Evolutionary conservation across 2,329 filamentous ascomycete genomes (phyloP), one percentile per base, ranked within the genome.

Genomic region (Fusarium sp.): DNA sequence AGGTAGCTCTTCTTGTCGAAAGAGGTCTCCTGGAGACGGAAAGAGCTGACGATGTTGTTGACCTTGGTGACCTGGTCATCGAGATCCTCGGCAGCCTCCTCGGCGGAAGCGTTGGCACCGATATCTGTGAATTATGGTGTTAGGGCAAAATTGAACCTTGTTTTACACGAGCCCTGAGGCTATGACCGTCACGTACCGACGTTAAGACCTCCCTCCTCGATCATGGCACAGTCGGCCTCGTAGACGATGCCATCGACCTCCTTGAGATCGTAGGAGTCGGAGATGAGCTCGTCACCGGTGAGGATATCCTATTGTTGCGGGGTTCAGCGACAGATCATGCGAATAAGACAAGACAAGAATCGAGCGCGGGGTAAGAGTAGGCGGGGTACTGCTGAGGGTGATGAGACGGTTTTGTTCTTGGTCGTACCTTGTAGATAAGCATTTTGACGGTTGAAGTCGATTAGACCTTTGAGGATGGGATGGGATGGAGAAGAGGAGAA

Each of bases 41-140:
- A 98, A 79, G 93, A 93, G 88, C 95, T 87, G 82, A 97, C 89
- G 72, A 98, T 91, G 86, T 99, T 95, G 88, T 97, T 97, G 86
- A 98, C 95, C 81, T 90, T 90, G 85, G 91, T 84, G 65, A 84
- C 83, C 52, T 77, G 61, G 78, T 97, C 94, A 54, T 97, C 95
- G 77, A 91, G 77, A 74, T 83, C 92, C 78, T 95, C 94, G 0
- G 91, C 93, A 62, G 87, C 93, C 82, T 93, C 95, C 87, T 98
- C 96, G 71, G 96, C 95, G 78, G 95, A 98, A 78, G 96, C 93
- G 86, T 99, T 99, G 88, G 95, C 96, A 83, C 96, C 96, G 79
- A 89, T 96, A 84, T 96, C 93, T 94, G 36, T 62, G 36, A 31
- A 36, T 42, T 7, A 31, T 22, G 25, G 25, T 57, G 63, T 77